A percentile compares a stretch with the other conserved stretches of the same genome.
Conservation (phyloP, 2,329 filamentous ascomycete species). For the Fusarium bactridioides region DNA sequence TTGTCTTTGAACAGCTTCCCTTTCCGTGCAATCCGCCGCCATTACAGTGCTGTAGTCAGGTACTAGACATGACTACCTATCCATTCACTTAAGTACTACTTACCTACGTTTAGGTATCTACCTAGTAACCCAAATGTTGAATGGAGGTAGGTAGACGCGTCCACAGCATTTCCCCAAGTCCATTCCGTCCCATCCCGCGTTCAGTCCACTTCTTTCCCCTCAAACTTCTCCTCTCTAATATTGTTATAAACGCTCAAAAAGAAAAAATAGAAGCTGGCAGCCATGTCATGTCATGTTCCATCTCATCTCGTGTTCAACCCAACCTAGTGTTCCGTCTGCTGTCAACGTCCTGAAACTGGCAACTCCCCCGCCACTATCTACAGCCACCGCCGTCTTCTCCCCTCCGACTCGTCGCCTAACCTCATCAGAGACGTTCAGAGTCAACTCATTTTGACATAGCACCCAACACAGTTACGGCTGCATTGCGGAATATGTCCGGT, state of each 20-base stretch:
- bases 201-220: slow-evolving; percentile 21
- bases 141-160: background rate
- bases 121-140: background rate
- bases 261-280: background rate
- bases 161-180: slow-evolving; percentile 15
- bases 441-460: background rate
- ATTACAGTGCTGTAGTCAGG: background rate
- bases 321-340: background rate
- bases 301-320: slow-evolving; percentile 6
- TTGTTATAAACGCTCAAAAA: background rate
- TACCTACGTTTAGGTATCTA: background rate
- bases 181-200: slow-evolving; percentile 13
- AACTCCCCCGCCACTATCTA: slow-evolving; percentile 10
- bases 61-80: background rate
- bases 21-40: background rate
- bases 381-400: background rate
- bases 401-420: background rate
- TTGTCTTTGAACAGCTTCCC: slow-evolving; percentile 6
- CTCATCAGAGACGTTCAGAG: background rate
- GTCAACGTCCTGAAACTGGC: slow-evolving; percentile 22
- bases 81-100: background rate
- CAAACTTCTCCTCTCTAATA: background rate
- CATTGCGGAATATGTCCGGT: slow-evolving; percentile 9
- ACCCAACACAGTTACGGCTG: slow-evolving; percentile 1
- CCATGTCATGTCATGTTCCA: slow-evolving; percentile 12